A percentile compares a stretch with the other conserved stretches of the same genome.
Evolutionary conservation across 2,329 filamentous ascomycete species (phyloP).

Genomic region (Pseudogymnoascus sp.): DNA sequence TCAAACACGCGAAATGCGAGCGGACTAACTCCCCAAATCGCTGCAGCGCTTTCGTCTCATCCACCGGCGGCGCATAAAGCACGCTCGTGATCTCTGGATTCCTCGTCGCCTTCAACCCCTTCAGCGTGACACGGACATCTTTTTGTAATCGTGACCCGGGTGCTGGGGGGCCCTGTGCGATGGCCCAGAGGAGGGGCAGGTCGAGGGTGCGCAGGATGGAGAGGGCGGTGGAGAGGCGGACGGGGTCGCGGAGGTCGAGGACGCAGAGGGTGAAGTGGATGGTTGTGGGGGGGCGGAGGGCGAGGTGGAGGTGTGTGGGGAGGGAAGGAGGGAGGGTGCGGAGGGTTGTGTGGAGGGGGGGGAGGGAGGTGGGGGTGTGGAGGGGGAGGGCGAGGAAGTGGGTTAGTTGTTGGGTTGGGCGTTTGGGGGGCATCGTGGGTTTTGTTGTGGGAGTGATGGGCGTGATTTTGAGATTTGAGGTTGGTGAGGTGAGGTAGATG

Average conservation of each 20-base stretch:
- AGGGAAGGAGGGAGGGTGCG: neutral
- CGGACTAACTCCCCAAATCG: neutral
- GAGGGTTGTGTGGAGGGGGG: neutral
- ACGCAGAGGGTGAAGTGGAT: slow-evolving; percentile 82
- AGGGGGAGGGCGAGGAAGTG: neutral
- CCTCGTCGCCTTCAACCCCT: slow-evolving; percentile 55
- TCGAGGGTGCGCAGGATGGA: slow-evolving; percentile 37
- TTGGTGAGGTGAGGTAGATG: neutral
- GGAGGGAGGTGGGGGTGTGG: neutral
- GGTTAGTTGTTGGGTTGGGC: neutral
- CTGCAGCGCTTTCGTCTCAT: slow-evolving; percentile 25
- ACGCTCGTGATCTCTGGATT: slow-evolving; percentile 44
- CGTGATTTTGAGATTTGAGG: neutral
- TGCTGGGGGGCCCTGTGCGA: slow-evolving; percentile 35
- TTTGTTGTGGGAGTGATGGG: neutral
- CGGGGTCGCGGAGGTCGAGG: slow-evolving; percentile 57
- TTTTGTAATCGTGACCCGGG: slow-evolving; percentile 27
- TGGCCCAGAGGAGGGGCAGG: slow-evolving; percentile 24
- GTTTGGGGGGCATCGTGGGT: neutral
- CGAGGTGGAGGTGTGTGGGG: neutral
- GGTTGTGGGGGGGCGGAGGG: slow-evolving; percentile 63
- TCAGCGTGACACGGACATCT: slow-evolving; percentile 38
- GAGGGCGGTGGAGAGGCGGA: slow-evolving; percentile 39
- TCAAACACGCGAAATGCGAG: neutral
- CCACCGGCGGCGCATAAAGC: slow-evolving; percentile 54